Evolutionary conservation across 2,329 filamentous ascomycete species (phyloP).

Genomic region (Capronia coronata): DNA sequence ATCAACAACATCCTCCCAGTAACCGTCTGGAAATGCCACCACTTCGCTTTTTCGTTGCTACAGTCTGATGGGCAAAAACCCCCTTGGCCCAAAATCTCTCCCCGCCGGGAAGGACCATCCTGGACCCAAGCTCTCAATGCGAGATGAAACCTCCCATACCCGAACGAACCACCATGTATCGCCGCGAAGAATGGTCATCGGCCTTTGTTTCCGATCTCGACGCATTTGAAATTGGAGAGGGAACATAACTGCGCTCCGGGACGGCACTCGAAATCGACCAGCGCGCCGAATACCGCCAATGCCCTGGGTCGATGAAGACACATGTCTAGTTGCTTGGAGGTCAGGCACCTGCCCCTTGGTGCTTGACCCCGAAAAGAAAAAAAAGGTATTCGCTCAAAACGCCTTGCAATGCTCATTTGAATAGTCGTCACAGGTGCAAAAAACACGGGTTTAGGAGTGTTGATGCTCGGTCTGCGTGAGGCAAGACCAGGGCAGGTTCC

Average conservation of each 20-base stretch:
- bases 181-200: background rate
- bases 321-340: constrained; percentile 25
- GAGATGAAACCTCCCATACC: constrained; percentile 9
- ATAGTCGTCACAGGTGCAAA: constrained; percentile 22
- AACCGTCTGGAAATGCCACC: constrained; percentile 1
- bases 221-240: constrained; percentile 11
- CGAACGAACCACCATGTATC: background rate
- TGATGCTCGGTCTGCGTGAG: constrained; percentile 4
- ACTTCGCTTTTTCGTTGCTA: constrained; percentile 13
- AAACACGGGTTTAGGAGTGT: constrained; percentile 13
- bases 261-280: constrained; percentile 27
- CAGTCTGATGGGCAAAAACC: constrained; percentile 8
- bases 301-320: constrained; percentile 24
- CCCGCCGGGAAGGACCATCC: background rate
- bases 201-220: background rate
- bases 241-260: constrained; percentile 10
- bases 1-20: background rate
- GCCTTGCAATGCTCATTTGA: constrained; percentile 29
- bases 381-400: constrained; percentile 25
- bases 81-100: constrained; percentile 2
- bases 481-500: constrained; percentile 8
- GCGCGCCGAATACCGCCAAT: constrained; percentile 25
- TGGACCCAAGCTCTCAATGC: constrained; percentile 12
- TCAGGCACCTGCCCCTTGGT: constrained; percentile 19
- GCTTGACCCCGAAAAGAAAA: constrained; percentile 17